phyloP scores from a whole-genome alignment of 1,139 yeast species.

The Nadsonia starkeyi-henricii region DNA sequence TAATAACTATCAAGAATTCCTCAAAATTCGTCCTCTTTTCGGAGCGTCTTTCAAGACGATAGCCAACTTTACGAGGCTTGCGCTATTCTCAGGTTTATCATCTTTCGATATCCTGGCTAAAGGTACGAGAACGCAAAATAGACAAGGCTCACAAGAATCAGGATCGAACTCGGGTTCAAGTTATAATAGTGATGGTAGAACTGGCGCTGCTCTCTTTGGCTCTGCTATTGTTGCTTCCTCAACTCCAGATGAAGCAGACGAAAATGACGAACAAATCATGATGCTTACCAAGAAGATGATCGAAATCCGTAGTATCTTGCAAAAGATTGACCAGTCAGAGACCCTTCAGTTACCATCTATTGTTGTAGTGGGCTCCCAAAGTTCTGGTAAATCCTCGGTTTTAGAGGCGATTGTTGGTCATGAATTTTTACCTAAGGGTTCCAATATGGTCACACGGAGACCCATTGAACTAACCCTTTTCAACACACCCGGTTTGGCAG shows the following conservation, averaged over 20 bases:
- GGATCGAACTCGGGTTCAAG: slow-evolving; percentile 17
- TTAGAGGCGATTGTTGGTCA: slow-evolving; percentile 89
- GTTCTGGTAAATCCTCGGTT: slow-evolving; percentile 92
- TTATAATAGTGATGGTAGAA: slow-evolving; percentile 18
- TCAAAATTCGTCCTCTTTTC: no score
- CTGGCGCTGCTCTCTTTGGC: slow-evolving; percentile 18
- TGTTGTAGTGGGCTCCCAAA: slow-evolving; percentile 94
- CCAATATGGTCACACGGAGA: slow-evolving; percentile 90
- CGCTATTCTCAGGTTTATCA: no score
- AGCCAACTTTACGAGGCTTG: no score
- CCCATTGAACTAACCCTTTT: slow-evolving; percentile 88
- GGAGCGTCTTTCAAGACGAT: no score
- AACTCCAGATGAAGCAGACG: slow-evolving; percentile 21
- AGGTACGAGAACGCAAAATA: no score
- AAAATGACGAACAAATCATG: slow-evolving; percentile 38
- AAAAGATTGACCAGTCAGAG: slow-evolving; percentile 64
- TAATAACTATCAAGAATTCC: no score
- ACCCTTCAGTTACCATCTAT: slow-evolving; percentile 79
- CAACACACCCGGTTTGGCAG: slow-evolving; percentile 69
- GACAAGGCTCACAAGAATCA: no score
- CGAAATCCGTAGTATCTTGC: slow-evolving; percentile 71
- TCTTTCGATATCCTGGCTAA: no score
- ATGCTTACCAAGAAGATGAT: slow-evolving; percentile 90
- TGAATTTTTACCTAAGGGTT: slow-evolving; percentile 86
- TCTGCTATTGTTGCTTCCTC: slow-evolving; percentile 25